Evolutionary conservation across 2,329 filamentous ascomycete genomes (phyloP), one percentile per base, ranked within the genome.

Genomic region (Exserohilum rostratum): DNA sequence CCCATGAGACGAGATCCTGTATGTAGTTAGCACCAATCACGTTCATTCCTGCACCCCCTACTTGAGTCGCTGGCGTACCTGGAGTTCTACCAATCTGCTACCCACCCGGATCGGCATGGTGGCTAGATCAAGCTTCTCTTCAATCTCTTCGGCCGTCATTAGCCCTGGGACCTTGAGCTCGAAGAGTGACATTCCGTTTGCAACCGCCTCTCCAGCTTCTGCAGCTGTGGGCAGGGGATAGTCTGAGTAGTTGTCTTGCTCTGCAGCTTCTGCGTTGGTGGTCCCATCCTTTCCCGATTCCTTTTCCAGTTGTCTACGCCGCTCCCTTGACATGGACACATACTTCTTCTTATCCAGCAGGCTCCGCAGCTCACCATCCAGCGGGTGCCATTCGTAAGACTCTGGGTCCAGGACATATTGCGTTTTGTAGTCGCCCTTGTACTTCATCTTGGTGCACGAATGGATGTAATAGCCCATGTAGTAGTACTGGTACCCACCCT

Each of bases 381-480:
- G 70, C 0, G 78, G 77, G 58, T 87, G 79, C 88, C 89, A 91
- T 7, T 76, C 70, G 58, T 87, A 79, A 0, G 81, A 82, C 57
- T 87, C 84, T 0, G 89, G 88, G 60, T 93, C 88, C 10, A 93
- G 80, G 10, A 95, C 82, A 66, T 87, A 85, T 68, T 91, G 89
- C 1, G 90, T 90, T 10, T 82, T 80, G 71, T 90, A 95, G 68
- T 92, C 88, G 53, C 87, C 88, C 78, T 95, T 95, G 79, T 95
- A 95, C 64, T 82, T 82, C 90, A 95, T 93, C 78, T 95, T 95
- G 48, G 84, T 81, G 66, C 90, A 93, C 50, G 79, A 86, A 71
- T 93, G 90, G 55, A 95, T 93, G 66, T 93, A 95, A 73, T 87
- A 93, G 5, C 90, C 86, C 86, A 88, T 88, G 75, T 93, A 95